phyloP scores from a whole-genome alignment of 2,329 filamentous ascomycete species.

The Rhinocladiella mackenziei region DNA sequence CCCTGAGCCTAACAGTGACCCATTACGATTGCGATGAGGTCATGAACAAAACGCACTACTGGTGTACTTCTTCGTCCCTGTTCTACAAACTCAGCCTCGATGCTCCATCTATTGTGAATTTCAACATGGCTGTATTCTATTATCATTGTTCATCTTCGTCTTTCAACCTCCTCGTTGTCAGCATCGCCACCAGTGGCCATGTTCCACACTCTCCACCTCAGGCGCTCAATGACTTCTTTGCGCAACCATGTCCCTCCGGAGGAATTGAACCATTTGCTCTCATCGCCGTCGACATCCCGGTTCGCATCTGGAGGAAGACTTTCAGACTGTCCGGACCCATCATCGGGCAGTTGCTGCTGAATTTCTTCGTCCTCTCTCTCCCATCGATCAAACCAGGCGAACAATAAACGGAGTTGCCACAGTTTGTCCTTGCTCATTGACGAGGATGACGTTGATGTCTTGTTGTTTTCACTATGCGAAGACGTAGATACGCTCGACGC shows the following conservation, averaged over 20 bases:
- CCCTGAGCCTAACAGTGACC: too few relatives aligned
- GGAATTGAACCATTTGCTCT: conserved; percentile 18
- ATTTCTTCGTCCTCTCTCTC: conserved; percentile 34
- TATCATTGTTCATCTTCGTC: not conserved
- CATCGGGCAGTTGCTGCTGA: conserved; percentile 29
- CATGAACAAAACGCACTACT: too few relatives aligned
- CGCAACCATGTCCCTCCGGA: conserved; percentile 47
- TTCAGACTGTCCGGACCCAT: too few relatives aligned
- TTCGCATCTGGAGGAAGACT: too few relatives aligned
- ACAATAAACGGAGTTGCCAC: conserved; percentile 60
- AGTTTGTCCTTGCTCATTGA: conserved; percentile 52
- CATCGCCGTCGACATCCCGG: conserved; percentile 2
- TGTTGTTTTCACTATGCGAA: too few relatives aligned
- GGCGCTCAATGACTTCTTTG: conserved; percentile 52
- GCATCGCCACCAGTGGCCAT: conserved; percentile 15
- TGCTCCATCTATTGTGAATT: too few relatives aligned
- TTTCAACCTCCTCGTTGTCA: not conserved
- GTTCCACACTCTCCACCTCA: conserved; percentile 52
- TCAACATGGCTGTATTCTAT: too few relatives aligned
- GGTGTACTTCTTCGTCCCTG: too few relatives aligned
- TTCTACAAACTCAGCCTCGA: too few relatives aligned
- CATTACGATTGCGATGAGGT: too few relatives aligned
- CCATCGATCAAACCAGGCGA: conserved; percentile 60
- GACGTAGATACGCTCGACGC: too few relatives aligned
- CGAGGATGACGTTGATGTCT: too few relatives aligned